These are phyloP conservation scores for Austropuccinia psidii DNA, from an alignment of 1,284 basidiomycete genomes.

Conservation along the genomic window DNA sequence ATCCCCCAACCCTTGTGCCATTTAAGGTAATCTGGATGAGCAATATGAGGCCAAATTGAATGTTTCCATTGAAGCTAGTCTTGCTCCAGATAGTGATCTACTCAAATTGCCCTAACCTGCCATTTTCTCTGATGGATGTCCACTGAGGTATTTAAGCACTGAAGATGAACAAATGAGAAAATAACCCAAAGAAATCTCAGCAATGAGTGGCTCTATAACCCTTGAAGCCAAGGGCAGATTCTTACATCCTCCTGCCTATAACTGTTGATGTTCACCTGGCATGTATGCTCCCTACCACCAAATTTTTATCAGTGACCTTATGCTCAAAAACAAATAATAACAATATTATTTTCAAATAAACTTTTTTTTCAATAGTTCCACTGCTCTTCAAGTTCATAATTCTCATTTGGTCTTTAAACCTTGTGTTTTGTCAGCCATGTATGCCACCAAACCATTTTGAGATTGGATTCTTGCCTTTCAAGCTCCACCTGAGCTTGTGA, in stretches of 20 bases:
- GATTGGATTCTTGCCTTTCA: conserved; percentile 32
- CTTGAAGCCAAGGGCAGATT: conserved; percentile 19
- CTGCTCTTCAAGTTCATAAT: conserved; percentile 23
- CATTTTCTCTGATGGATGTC: neutral
- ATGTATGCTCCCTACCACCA: neutral
- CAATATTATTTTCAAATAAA: too few relatives aligned
- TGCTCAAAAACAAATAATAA: neutral
- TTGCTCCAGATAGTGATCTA: conserved; percentile 2
- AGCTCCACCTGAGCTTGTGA: neutral
- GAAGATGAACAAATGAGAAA: conserved; percentile 38
- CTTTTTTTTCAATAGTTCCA: conserved; percentile 5
- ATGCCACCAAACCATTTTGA: conserved; percentile 34
- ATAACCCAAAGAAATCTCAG: conserved; percentile 30
- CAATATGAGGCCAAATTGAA: conserved; percentile 26
- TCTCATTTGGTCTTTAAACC: conserved; percentile 35
- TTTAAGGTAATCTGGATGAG: conserved; percentile 4
- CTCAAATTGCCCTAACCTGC: neutral
- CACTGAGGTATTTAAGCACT: conserved; percentile 3
- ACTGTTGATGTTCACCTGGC: neutral
- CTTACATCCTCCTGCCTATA: conserved; percentile 9
- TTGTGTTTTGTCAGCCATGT: conserved; percentile 24
- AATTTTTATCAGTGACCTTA: neutral
- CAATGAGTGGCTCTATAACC: conserved; percentile 25
- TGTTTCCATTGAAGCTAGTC: conserved; percentile 32
- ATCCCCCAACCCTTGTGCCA: neutral